phyloP scores from a whole-genome alignment of 345 rosid species.

The Eucalyptus rudis region DNA sequence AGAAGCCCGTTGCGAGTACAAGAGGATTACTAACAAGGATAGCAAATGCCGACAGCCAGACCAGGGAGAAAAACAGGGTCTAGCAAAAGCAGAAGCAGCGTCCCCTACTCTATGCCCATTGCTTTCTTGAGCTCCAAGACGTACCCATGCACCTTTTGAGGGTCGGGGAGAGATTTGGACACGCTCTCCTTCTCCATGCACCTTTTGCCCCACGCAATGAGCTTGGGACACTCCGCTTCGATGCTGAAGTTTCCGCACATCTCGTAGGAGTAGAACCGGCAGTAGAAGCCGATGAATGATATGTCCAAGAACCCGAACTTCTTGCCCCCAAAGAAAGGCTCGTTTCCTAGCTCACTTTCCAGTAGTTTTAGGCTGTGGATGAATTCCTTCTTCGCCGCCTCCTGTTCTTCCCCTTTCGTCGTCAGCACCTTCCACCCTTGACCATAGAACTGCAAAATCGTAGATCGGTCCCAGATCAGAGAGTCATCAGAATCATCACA shows the following conservation, averaged over 20 bases:
- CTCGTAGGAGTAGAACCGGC: constrained; percentile 14
- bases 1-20: background rate
- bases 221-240: constrained; percentile 16
- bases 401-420: constrained; percentile 4
- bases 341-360: constrained; percentile 15
- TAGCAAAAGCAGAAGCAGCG: background rate
- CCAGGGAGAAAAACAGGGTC: background rate
- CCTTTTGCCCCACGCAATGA: constrained; percentile 23
- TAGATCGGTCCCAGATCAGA: background rate
- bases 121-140: background rate
- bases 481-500: background rate
- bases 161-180: constrained; percentile 6
- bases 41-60: background rate
- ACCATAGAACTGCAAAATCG: constrained; percentile 1
- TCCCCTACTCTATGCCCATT: background rate
- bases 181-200: constrained; percentile 20
- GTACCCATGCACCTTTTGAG: constrained; percentile 1
- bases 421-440: background rate
- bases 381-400: constrained; percentile 6
- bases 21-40: background rate
- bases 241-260: constrained; percentile 10
- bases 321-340: constrained; percentile 16
- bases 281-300: background rate
- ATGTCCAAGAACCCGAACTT: constrained; percentile 12
- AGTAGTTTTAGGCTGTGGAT: constrained; percentile 6